Evolutionary conservation across 139 green algal species (phyloP).

Genomic region (Desmodesmus armatus): DNA sequence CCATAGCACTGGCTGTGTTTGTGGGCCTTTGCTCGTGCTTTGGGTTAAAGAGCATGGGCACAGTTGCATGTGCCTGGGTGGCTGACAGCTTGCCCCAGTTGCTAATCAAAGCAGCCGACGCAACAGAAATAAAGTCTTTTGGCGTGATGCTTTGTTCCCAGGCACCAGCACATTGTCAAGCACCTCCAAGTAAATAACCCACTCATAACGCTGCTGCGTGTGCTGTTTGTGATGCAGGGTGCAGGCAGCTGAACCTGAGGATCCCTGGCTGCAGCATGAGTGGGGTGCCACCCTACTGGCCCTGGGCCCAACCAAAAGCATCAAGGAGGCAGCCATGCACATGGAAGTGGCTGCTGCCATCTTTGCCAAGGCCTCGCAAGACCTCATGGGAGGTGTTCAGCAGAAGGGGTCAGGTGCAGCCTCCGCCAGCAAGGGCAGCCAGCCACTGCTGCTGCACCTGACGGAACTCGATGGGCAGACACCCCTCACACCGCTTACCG

Average conservation of each 20-base stretch:
- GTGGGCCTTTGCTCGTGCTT: no score
- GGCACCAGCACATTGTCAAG: no score
- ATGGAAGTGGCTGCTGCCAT: conserved; percentile 37
- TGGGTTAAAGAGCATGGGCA: no score
- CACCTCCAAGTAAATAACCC: no score
- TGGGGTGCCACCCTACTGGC: conserved; percentile 68
- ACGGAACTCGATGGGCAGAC: conserved; percentile 23
- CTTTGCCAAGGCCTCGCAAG: not conserved
- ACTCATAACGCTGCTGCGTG: not conserved
- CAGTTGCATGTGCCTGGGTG: no score
- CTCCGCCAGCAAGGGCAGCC: no score
- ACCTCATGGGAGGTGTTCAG: conserved; percentile 1
- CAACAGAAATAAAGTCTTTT: no score
- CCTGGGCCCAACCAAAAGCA: not conserved
- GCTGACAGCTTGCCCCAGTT: no score
- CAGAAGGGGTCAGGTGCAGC: not conserved
- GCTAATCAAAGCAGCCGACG: no score
- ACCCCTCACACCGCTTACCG: not conserved
- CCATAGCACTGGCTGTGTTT: no score
- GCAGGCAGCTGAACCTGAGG: conserved; percentile 66
- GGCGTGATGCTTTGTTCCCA: no score
- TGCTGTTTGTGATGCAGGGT: conserved; percentile 53
- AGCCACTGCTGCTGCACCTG: not conserved
- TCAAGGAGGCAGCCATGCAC: conserved; percentile 37
- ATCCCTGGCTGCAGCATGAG: conserved; percentile 82